Base-by-base conservation (phyloP, 2,329 filamentous ascomycete genomes). In the Sporothrix mexicana region DNA sequence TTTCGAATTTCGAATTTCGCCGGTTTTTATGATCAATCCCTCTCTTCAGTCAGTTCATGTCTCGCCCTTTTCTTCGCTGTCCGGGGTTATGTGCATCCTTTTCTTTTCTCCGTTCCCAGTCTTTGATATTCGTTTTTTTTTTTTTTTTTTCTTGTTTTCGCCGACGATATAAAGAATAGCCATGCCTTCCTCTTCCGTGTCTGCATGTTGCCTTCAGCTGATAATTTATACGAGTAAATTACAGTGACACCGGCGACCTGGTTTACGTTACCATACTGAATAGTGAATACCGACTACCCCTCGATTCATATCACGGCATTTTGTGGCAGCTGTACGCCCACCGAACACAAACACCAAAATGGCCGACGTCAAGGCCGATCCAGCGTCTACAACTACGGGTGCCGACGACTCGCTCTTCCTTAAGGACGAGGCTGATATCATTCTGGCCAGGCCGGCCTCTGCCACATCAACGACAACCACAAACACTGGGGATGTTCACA, bases 311-410 rank as follows among this genome's bases (percentile, higher is more conserved):
- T 17, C 23, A 25, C 10, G 6, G 10, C 20, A 57, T 20, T 57
- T 25, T 55, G 8, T 13, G 30, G 17, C 20, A 10, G 4, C 3
- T 41, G 5, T 4, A 43, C 12, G 15, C 1, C 20, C 61, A 13
- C 7, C 17, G n/a, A 7, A 43, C 25, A 23, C 41, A 3, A 25
- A n/a, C 0, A 15, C 4, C 41, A 66, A 7, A 1, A 66, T 66
- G 41, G 41, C 61, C 61, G 41, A 66, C 17, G 36, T 41, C 41
- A 66, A 66, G 61, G 36, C 41, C n/a, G 61, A 43, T 41, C 47
- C 45, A 45, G 43, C 64, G 23, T 12, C 49, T 17, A 13, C 49
- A 43, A 17, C 59, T 17, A 62, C 30, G 15, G 59, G 43, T 2
- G 59, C 59, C 17, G 59, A 62, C 36, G 59, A 62, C 17, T 36